Base-by-base conservation (phyloP, 805 yeast species). In the Wickerhamomyces hampshirensis region DNA sequence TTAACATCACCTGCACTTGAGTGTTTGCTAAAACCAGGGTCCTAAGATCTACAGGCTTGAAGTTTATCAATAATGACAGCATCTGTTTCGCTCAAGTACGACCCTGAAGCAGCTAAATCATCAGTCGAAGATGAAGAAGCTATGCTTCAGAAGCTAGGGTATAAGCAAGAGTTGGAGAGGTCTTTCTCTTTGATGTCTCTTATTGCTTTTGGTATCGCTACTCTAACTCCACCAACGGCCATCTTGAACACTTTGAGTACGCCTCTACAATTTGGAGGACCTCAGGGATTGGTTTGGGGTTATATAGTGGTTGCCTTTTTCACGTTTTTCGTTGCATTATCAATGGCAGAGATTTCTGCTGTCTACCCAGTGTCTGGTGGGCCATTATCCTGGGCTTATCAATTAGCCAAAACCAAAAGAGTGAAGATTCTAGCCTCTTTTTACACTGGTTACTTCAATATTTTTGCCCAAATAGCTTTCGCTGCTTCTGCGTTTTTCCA, bases 321-420 rank as follows among this genome's bases (percentile, higher is more conserved):
- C 43, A 50, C 56, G 8, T 38, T 51, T 34, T 36, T 50, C 3
- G 55, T 51, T 12, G 53, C 55, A 1, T 18, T 47, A 6, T 47
- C 52, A 11, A 38, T 53, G 38, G 56, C 58, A 33, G 67, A 62
- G 42, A 47, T 61, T 16, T 59, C 60, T 5, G 60, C 62, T 28
- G 59, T 58, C 3, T 60, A 50, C 29, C 51, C 67, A 1, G 55
- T 57, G 29, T 49, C 62, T 13, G 60, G 62, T 30, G 65, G 62
- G 13, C 62, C 58, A 31, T 44, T 59, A 8, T 59, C 59, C 14
- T 62, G 66, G 65, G 56, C 63, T 10, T 56, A 53, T 39, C 48
- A 47, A 27, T 43, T 59, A 11, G 58, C 62, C 12, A 33, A 34
- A n/a, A 51, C 57, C 5, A 35, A 42, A 12, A 40, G 37, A 14